Base-by-base conservation (phyloP, 768 basidiomycete genomes). In the Epithele typhae region DNA sequence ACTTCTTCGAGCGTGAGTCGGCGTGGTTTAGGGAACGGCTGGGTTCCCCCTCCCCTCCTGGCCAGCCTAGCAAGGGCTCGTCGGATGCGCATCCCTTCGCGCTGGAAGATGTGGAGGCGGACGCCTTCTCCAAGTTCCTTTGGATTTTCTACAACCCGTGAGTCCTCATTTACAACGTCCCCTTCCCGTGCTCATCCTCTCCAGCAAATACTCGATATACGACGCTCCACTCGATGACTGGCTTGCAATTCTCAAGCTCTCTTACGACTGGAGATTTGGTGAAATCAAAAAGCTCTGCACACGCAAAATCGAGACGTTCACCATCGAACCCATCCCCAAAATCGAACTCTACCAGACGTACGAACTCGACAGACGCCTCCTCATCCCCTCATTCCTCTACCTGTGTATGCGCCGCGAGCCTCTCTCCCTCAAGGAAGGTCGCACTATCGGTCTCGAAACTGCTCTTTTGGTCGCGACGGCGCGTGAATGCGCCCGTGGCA, bases 151-250 rank as follows among this genome's bases (percentile, higher is more conserved):
- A 64, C 43, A 64, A 66, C 46, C 60, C 60, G 63, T 66, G 37
- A 38, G 66, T 59, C 1, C 9, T 15, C 14, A 3, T 12, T 4
- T n/a, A 33, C 15, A 6, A 10, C 14, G 25, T 6, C 4, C 21
- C n/a, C n/a, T 6, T 10, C 14, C 23, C 25, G n/a, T 41, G 32
- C 22, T 53, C 14, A 23, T 34, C 30, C n/a, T 21, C 7, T 37
- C 14, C 54, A 87, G 83, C 0, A 68, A 62, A 37, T 83, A 81
- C 54, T 77, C 79, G 0, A 61, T 78, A 1, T 82, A 83, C 40
- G 68, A 74, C 7, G 76, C 78, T 1, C 55, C 61, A 0, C 63
- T 74, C 0, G 65, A 70, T 0, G 74, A 75, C 8, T 88, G 86
- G 86, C 60, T 64, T 0, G 64, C 62, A 0, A 77, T 88, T 36